Percentiles rank a stretch among this genome's conserved stretches.
These are phyloP conservation scores for Xylaria sp. DNA, from an alignment of 2,329 filamentous ascomycete genomes.

Conservation along the genomic window DNA sequence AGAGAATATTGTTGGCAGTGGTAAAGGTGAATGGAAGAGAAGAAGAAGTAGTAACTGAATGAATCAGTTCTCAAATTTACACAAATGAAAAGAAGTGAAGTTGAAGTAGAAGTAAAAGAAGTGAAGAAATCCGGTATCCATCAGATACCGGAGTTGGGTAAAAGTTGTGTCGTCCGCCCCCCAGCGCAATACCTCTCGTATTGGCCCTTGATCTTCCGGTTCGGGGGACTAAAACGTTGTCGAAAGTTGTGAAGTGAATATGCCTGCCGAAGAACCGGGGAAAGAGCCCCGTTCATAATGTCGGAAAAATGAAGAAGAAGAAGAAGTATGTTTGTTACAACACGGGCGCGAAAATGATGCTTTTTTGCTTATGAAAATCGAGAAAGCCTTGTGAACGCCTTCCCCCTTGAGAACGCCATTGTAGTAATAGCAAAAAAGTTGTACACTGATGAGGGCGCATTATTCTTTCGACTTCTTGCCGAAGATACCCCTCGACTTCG, in stretches of 20 bases:
- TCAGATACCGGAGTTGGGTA: too few species aligned
- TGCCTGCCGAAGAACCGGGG: neutral
- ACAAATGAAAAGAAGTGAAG: constrained; percentile 9
- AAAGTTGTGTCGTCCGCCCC: neutral
- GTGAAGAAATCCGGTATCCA: neutral
- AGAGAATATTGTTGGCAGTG: too few species aligned
- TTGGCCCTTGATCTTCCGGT: neutral
- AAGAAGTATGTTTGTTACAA: constrained; percentile 5
- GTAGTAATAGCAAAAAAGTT: constrained; percentile 8
- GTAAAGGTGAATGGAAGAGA: too few species aligned
- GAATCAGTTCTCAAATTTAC: constrained; percentile 5
- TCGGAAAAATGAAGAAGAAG: constrained; percentile 7
- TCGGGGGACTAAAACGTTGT: neutral
- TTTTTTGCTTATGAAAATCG: too few species aligned
- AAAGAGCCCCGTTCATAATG: constrained; percentile 2
- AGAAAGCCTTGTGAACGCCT: neutral
- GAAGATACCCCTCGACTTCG: constrained; percentile 69
- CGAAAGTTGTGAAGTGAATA: neutral
- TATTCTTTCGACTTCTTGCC: constrained; percentile 44
- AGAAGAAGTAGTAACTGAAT: neutral
- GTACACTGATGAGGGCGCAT: constrained; percentile 5
- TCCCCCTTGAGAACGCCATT: constrained; percentile 16
- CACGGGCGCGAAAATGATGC: too few species aligned
- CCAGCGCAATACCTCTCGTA: neutral
- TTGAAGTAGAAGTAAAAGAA: neutral